Base-by-base conservation (phyloP, 169 alveolate species). In the Plasmodium sp. region DNA sequence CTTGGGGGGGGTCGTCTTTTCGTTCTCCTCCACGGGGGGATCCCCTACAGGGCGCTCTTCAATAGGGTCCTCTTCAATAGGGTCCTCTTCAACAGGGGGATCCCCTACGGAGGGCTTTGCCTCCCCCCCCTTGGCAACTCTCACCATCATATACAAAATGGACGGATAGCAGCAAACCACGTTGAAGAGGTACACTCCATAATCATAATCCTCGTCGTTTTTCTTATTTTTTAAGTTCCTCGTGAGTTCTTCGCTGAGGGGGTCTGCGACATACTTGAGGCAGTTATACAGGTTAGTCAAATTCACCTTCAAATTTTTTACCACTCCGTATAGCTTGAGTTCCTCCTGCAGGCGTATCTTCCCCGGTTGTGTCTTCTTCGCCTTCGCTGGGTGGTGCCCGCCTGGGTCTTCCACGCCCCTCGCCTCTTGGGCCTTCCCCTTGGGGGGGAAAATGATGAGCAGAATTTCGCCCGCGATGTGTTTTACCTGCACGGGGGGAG, bases 281-380 rank as follows among this genome's bases (percentile, higher is more conserved):
- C 94, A 90, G 16, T 90, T 90, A 71, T 81, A 90, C 12, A 90
- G 74, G 74, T 90, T 79, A 0, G 56, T 33, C 14, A 81, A 39
- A 62, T 90, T 90, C 18, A 90, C 67, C 62, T 90, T 90, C 58
- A 90, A 81, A n/a, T 41, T 54, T 81, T 90, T 90, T 16, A 90
- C 27, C 54, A 41, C 51, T 36, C 18, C 18, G 74, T 90, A 90
- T 1, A 90, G 74, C 82, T 77, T 77, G 39, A 27, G 45, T 43
- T 77, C 84, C 71, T 43, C 62, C 31, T 77, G 31, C 16, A 77
- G 62, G 62, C 62, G 62, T 51, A 51, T 85, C 85, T 34, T 39
- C 39, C n/a, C 81, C n/a, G 80, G 43, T 10, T 36, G 5, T 1
- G 51, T 31, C 43, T 79, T 56, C n/a, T 84, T 34, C 34, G 41